These are phyloP conservation scores for Schizopora paradoxa DNA, from an alignment of 1,284 basidiomycete species.

Conservation along the genomic window DNA sequence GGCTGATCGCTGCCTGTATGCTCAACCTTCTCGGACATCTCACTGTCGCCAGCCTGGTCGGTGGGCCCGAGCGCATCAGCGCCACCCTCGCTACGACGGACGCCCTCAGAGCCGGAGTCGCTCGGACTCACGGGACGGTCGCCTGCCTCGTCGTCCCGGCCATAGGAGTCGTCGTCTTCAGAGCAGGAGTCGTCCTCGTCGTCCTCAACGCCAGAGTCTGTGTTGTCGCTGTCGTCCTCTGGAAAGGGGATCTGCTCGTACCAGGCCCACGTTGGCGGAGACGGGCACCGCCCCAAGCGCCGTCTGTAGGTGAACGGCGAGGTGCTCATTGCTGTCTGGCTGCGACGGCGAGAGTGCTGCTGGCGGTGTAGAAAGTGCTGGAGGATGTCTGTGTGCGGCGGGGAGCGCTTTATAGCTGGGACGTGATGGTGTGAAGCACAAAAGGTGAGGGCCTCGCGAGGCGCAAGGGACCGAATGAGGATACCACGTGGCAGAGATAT, in stretches of 20 bases:
- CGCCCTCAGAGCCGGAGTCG: slow-evolving; percentile 14
- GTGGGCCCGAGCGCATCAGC: slow-evolving; percentile 4
- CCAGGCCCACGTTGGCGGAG: slow-evolving; percentile 78
- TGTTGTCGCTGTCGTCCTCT: slow-evolving; percentile 41
- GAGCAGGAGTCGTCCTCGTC: slow-evolving; percentile 56
- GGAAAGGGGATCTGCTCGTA: slow-evolving; percentile 77
- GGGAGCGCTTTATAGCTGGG: too few species aligned
- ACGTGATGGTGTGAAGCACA: slow-evolving; percentile 4
- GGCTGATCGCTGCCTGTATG: slow-evolving; percentile 31
- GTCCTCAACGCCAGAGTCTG: slow-evolving; percentile 40
- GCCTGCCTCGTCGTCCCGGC: slow-evolving; percentile 13
- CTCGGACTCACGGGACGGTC: slow-evolving; percentile 25
- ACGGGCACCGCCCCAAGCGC: slow-evolving; percentile 68
- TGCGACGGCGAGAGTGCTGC: not conserved
- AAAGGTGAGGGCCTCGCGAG: slow-evolving; percentile 2
- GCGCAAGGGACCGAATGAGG: too few species aligned
- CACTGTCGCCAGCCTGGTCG: slow-evolving; percentile 1
- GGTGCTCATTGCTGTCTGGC: slow-evolving; percentile 17
- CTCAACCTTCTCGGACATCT: slow-evolving; percentile 1
- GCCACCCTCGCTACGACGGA: not conserved
- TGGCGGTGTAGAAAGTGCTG: not conserved
- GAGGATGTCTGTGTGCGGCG: not conserved
- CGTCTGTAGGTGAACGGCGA: slow-evolving; percentile 59
- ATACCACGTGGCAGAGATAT: too few species aligned
- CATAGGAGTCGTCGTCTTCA: slow-evolving; percentile 69